These are phyloP conservation scores for Russula lepida DNA, from an alignment of 768 basidiomycete species.

Conservation along the genomic window DNA sequence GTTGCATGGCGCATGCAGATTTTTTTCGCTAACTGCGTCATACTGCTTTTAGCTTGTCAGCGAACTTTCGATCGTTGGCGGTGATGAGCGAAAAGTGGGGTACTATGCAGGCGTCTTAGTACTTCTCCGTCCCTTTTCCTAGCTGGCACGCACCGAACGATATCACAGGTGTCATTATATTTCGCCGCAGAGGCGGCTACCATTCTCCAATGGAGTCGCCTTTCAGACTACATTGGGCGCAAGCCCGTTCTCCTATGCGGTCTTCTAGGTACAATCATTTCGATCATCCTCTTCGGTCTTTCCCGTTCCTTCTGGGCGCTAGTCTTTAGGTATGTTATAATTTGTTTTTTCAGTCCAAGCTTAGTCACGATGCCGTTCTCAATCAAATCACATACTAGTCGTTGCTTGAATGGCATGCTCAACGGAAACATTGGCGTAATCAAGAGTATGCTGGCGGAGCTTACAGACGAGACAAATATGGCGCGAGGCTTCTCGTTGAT, in stretches of 20 bases:
- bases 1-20: no score
- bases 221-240: conserved; percentile 42
- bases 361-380: neutral
- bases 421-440: conserved; percentile 41
- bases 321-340: conserved; percentile 22
- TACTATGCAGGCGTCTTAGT: conserved; percentile 45
- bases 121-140: conserved; percentile 21
- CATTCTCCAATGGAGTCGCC: conserved; percentile 39
- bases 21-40: neutral
- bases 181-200: conserved; percentile 40
- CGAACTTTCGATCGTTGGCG: conserved; percentile 35
- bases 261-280: conserved; percentile 28
- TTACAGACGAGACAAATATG: conserved; percentile 54
- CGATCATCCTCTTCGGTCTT: conserved; percentile 32
- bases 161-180: conserved; percentile 38
- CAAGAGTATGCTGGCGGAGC: conserved; percentile 62
- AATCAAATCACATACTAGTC: neutral
- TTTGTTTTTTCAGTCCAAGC: neutral
- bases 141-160: neutral
- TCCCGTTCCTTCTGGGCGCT: conserved; percentile 29
- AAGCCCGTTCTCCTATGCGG: conserved; percentile 38
- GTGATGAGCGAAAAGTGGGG: conserved; percentile 39
- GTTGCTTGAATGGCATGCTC: conserved; percentile 8
- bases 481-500: conserved; percentile 33
- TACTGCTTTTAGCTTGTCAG: conserved; percentile 34